Conservation (phyloP, 108 stramenopile genomes). For the Nannochloropsis oceanica region DNA sequence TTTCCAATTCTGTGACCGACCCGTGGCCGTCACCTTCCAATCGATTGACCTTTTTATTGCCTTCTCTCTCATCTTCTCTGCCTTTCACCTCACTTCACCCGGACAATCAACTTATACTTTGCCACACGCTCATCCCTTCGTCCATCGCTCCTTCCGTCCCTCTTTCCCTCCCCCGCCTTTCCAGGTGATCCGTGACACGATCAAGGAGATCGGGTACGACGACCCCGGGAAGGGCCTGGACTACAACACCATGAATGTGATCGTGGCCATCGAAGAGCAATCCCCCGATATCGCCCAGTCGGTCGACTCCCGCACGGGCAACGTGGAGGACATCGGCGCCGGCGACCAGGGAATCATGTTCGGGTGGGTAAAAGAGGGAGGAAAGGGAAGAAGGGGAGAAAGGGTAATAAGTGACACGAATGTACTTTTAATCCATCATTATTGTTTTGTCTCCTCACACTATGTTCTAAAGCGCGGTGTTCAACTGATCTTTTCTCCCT, state of each 20-base stretch:
- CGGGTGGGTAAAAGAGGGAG: conserved; percentile 46
- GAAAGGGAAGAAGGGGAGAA: neutral
- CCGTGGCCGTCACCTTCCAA: too few species aligned
- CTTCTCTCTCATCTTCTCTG: too few species aligned
- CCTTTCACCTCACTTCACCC: too few species aligned
- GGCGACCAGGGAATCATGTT: conserved; percentile 97
- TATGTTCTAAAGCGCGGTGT: too few species aligned
- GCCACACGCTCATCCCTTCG: neutral
- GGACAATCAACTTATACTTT: neutral
- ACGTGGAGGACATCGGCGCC: conserved; percentile 84
- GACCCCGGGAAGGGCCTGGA: conserved; percentile 78
- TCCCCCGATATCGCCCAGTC: conserved; percentile 89
- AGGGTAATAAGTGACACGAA: neutral
- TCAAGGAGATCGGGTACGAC: conserved; percentile 85
- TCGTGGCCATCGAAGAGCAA: conserved; percentile 92
- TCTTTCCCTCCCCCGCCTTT: neutral
- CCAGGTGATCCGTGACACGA: conserved; percentile 69
- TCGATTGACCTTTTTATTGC: too few species aligned
- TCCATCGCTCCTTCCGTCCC: neutral
- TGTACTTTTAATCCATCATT: neutral
- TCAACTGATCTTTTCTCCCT: neutral
- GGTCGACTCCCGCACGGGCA: conserved; percentile 56
- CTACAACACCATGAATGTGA: conserved; percentile 92
- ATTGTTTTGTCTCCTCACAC: too few species aligned
- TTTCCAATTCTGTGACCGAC: neutral